These are phyloP conservation scores for Syzygium malaccense DNA, from an alignment of 441 rosid genomes.

Conservation along the genomic window DNA sequence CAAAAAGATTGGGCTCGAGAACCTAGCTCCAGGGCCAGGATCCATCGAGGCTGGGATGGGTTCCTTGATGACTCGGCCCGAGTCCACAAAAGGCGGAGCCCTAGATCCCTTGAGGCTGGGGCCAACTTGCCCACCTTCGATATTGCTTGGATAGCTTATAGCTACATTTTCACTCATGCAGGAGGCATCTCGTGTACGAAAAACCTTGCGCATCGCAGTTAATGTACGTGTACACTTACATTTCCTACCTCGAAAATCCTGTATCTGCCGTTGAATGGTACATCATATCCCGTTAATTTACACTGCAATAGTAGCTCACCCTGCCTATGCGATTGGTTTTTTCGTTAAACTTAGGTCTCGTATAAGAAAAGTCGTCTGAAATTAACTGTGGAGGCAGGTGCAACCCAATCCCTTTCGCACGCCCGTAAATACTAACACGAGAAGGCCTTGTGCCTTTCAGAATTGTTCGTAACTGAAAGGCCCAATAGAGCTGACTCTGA, in stretches of 20 bases:
- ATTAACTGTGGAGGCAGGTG: neutral
- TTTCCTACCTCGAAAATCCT: neutral
- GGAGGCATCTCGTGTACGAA: neutral
- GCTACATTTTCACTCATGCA: neutral
- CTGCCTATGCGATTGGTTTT: neutral
- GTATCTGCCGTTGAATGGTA: neutral
- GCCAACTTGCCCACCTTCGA: neutral
- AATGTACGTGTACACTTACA: neutral
- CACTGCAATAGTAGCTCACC: neutral
- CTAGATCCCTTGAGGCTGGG: rapidly evolving
- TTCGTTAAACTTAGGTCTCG: neutral
- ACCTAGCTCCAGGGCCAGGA: neutral
- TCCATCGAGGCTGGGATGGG: neutral
- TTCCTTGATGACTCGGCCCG: neutral
- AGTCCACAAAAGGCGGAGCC: neutral
- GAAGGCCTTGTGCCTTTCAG: neutral
- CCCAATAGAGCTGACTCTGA: neutral
- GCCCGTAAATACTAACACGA: no score
- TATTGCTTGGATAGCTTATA: neutral
- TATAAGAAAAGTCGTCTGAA: neutral
- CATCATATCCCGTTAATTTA: neutral
- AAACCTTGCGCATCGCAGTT: neutral
- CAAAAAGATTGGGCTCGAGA: rapidly evolving
- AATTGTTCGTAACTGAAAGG: neutral
- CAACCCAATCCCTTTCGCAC: neutral